Percentiles rank a stretch among this genome's conserved stretches.
Evolutionary conservation across 108 stramenopile species (phyloP).

Genomic region (Cylindrotheca closterium): DNA sequence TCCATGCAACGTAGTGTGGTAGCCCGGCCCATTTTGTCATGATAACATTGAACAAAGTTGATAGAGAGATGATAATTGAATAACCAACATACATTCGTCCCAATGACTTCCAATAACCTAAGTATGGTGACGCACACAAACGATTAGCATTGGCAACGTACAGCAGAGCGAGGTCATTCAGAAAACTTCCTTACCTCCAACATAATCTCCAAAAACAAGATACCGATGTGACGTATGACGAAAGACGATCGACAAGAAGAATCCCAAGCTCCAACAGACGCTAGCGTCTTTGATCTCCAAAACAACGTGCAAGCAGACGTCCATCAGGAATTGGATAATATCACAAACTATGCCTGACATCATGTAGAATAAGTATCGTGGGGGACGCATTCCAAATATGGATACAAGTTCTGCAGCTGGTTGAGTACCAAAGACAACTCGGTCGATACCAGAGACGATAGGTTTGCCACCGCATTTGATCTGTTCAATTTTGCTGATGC

Average conservation of each 20-base stretch:
- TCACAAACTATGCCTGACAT: slow-evolving; percentile 47
- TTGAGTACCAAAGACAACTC: slow-evolving; percentile 46
- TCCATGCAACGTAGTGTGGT: slow-evolving; percentile 56
- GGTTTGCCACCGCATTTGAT: slow-evolving; percentile 2
- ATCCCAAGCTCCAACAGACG: slow-evolving; percentile 58
- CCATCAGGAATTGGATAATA: slow-evolving; percentile 41
- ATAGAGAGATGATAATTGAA: slow-evolving; percentile 58
- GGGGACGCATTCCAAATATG: slow-evolving; percentile 38
- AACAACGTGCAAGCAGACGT: slow-evolving; percentile 27
- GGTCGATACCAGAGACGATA: slow-evolving; percentile 35
- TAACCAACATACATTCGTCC: slow-evolving; percentile 66
- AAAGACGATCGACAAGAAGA: slow-evolving; percentile 47
- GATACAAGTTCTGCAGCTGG: slow-evolving; percentile 42
- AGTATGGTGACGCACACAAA: too few species aligned
- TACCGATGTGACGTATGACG: slow-evolving; percentile 72
- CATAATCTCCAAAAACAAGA: slow-evolving; percentile 74
- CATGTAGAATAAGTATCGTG: slow-evolving; percentile 58
- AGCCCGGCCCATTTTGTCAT: slow-evolving; percentile 35
- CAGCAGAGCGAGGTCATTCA: too few species aligned
- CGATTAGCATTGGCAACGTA: too few species aligned
- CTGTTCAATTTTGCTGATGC: background rate
- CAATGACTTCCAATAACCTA: slow-evolving; percentile 53
- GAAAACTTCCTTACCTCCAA: too few species aligned
- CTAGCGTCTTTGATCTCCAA: slow-evolving; percentile 40
- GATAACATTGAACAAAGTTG: slow-evolving; percentile 57